Evolutionary conservation across 129 eudicot genomes (phyloP), one percentile per base, ranked within the genome.

Genomic region (Lactuca sativa): DNA sequence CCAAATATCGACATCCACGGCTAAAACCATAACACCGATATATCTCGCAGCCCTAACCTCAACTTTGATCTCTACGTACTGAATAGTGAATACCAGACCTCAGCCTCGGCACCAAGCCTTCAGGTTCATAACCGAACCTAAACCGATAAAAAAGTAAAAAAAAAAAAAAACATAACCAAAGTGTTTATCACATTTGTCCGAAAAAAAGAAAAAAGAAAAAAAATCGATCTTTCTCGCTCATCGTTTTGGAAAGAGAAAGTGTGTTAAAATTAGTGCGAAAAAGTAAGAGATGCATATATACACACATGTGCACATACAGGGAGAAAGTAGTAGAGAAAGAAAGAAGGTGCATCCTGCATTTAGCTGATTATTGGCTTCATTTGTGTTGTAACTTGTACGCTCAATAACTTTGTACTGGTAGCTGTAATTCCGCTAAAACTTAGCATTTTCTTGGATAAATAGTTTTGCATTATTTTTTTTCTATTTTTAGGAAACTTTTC

Each of bases 1-100:
- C 4, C 51, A 69, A 81, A 48, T 75, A 79, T 85, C 78, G 40
- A 11, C 36, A 53, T 67, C 72, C n/a, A 80, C 83, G 91, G 82
- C 14, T 47, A 6, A 31, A 1, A 5, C 3, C 15, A 61, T 0
- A 4, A 53, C 61, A 34, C 61, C 17, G 5, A 52, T 61, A 52
- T 15, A 7, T 15, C 17, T 6, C 7, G 48, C 30, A 36, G 32
- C 69, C 66, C 71, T 25, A 52, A 2, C 38, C 69, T 30, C 68
- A 37, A 62, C 71, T 44, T 37, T 75, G 73, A 16, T 8, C 5
- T 59, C 33, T 17, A 64, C 78, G 41, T 40, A 55, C 78, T 81
- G 33, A 1, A 49, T 41, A 55, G 76, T 81, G 33, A 1, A 49
- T 6, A 25, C 79, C 79, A 17, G 43, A 58, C 74, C 82, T 53